Percentiles rank a stretch among this genome's conserved stretches.
Conservation (phyloP, 129 eudicot genomes). For the Apium graveolens region DNA sequence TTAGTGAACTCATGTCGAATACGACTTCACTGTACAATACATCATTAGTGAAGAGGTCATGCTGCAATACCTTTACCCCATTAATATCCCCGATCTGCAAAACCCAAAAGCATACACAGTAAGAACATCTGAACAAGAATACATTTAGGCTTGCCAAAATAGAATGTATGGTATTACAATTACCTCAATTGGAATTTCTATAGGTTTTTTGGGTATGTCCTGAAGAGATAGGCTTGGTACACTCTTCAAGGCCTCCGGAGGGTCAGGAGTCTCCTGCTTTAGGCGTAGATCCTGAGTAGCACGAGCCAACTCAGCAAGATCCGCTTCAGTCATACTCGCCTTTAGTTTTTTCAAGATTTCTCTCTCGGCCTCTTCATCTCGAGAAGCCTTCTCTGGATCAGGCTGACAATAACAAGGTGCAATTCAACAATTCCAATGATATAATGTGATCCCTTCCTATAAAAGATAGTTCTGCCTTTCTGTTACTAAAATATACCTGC, state of each 20-base stretch:
- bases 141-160: conserved; percentile 11
- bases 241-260: conserved; percentile 83
- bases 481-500: conserved; percentile 56
- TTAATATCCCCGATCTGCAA: conserved; percentile 78
- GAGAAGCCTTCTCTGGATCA: conserved; percentile 96
- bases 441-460: neutral
- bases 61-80: conserved; percentile 82
- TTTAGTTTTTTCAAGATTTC: conserved; percentile 68
- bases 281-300: conserved; percentile 81
- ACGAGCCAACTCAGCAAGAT: conserved; percentile 97
- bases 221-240: conserved; percentile 88
- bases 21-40: conserved; percentile 89
- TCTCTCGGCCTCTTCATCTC: conserved; percentile 82
- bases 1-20: conserved; percentile 81
- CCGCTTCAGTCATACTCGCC: conserved; percentile 90
- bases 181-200: conserved; percentile 83
- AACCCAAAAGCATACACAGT: conserved; percentile 9
- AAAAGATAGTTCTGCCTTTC: neutral
- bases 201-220: conserved; percentile 91
- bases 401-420: conserved; percentile 47
- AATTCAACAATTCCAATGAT: neutral
- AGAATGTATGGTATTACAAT: neutral
- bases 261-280: conserved; percentile 99
- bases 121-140: conserved; percentile 8
- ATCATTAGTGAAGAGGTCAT: conserved; percentile 96